A percentile compares a stretch with the other conserved stretches of the same genome.
Conservation (phyloP, 345 rosid genomes). For the Atalantia buxifolia region DNA sequence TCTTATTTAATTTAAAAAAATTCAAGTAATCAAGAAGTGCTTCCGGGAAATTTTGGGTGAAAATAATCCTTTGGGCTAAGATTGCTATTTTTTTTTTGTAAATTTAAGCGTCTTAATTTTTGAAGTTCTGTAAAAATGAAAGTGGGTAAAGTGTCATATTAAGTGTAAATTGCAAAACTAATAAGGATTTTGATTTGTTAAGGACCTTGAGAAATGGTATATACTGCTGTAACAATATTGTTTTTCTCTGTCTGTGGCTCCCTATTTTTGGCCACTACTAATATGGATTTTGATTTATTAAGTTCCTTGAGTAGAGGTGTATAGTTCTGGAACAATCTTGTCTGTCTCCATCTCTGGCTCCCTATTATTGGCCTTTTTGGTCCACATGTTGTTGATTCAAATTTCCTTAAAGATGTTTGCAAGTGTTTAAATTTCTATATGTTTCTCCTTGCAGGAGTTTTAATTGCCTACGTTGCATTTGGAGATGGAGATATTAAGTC, state of each 20-base stretch:
- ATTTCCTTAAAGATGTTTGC: not conserved
- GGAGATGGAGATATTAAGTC: constrained; percentile 59
- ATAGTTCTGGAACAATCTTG: not conserved
- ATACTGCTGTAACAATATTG: not conserved
- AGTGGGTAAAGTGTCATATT: too few species aligned
- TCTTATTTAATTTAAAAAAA: too few species aligned
- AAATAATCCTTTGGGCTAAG: not conserved
- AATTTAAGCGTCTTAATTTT: not conserved
- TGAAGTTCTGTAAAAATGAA: not conserved
- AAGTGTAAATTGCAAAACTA: not conserved
- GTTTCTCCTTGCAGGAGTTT: constrained; percentile 55
- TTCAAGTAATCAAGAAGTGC: not conserved
- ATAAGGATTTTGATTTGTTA: not conserved
- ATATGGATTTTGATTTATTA: not conserved
- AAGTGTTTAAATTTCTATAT: not conserved
- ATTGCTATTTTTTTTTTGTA: not conserved
- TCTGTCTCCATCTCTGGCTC: not conserved
- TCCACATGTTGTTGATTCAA: not conserved
- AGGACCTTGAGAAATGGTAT: not conserved
- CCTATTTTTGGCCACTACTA: not conserved
- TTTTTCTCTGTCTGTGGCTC: not conserved
- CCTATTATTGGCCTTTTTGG: not conserved
- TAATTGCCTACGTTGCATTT: constrained; percentile 76
- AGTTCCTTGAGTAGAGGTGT: not conserved
- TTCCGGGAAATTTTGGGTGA: not conserved